Conservation (phyloP, 352 stramenopile species). For the Phytophthora lateralis region DNA sequence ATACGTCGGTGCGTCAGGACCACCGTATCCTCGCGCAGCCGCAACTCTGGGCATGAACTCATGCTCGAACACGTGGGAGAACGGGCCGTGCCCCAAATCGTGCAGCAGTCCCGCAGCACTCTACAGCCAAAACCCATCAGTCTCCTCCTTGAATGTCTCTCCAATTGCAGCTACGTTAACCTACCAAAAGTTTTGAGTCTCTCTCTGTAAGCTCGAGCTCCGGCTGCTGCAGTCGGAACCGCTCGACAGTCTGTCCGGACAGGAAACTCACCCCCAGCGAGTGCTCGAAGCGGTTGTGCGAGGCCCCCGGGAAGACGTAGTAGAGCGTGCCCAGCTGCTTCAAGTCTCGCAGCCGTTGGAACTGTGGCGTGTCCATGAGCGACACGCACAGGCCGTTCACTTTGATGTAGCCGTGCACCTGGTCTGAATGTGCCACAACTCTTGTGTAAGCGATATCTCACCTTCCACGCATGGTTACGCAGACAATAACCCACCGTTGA, state of each 20-base stretch:
- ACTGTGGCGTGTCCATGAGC: slow-evolving; percentile 93
- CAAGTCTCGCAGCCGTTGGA: slow-evolving; percentile 94
- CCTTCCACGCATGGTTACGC: background rate
- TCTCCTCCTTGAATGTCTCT: background rate
- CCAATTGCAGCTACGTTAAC: background rate
- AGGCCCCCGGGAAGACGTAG: slow-evolving; percentile 87
- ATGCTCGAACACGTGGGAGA: slow-evolving; percentile 96
- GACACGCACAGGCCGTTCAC: slow-evolving; percentile 76
- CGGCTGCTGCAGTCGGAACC: slow-evolving; percentile 87
- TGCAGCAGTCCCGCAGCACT: slow-evolving; percentile 83
- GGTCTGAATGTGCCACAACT: slow-evolving; percentile 45
- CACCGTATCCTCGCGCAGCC: slow-evolving; percentile 35
- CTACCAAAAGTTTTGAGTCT: slow-evolving; percentile 74
- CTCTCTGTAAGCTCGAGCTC: slow-evolving; percentile 90
- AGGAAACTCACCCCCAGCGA: slow-evolving; percentile 95
- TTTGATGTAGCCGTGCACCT: slow-evolving; percentile 84
- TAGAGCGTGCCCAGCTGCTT: slow-evolving; percentile 94
- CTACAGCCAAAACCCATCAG: slow-evolving; percentile 27
- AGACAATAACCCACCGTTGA: slow-evolving; percentile 49
- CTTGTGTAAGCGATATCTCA: slow-evolving; percentile 5
- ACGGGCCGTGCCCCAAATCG: slow-evolving; percentile 94
- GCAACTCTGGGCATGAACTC: slow-evolving; percentile 83
- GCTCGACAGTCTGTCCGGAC: slow-evolving; percentile 86
- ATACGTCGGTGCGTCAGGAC: slow-evolving; percentile 41
- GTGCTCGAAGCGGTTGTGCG: slow-evolving; percentile 97